Percentiles rank a stretch among this genome's conserved stretches.
Evolutionary conservation across 2,329 filamentous ascomycete genomes (phyloP).

Genomic region (Alternaria dauci): DNA sequence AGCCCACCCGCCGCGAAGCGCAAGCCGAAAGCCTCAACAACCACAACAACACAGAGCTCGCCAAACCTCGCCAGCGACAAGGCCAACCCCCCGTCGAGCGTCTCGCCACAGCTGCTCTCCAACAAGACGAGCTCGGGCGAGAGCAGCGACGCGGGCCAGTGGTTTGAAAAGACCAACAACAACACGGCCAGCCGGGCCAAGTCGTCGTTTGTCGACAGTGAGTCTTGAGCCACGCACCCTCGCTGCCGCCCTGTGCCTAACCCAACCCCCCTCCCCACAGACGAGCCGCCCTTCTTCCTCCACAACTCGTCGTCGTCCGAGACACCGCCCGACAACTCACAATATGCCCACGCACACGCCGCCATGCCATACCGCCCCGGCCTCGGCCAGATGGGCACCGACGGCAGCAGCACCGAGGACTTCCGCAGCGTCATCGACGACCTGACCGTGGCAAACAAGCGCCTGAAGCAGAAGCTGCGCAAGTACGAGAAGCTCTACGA

Average conservation of each 20-base stretch:
- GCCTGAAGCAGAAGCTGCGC: conserved; percentile 75
- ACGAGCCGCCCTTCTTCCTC: conserved; percentile 56
- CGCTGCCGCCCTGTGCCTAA: neutral
- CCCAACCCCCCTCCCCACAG: conserved; percentile 25
- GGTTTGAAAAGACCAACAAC: conserved; percentile 64
- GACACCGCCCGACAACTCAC: conserved; percentile 51
- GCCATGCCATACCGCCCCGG: conserved; percentile 39
- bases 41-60: conserved; percentile 23
- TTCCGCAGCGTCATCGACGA: conserved; percentile 87
- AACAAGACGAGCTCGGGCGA: conserved; percentile 58
- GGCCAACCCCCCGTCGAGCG: conserved; percentile 53
- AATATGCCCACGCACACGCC: conserved; percentile 22
- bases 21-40: neutral
- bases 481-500: conserved; percentile 74
- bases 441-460: conserved; percentile 83
- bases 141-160: conserved; percentile 61
- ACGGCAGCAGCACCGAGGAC: conserved; percentile 73
- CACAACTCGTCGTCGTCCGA: conserved; percentile 56
- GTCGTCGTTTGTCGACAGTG: conserved; percentile 54
- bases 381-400: conserved; percentile 54
- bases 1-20: conserved; percentile 32
- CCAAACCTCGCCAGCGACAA: conserved; percentile 44
- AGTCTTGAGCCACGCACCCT: conserved; percentile 17
- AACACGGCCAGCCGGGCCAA: conserved; percentile 54
- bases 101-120: conserved; percentile 43